Base-by-base conservation (phyloP, 176 grass and related monocot genomes). In the Aegilops sharonensis region DNA sequence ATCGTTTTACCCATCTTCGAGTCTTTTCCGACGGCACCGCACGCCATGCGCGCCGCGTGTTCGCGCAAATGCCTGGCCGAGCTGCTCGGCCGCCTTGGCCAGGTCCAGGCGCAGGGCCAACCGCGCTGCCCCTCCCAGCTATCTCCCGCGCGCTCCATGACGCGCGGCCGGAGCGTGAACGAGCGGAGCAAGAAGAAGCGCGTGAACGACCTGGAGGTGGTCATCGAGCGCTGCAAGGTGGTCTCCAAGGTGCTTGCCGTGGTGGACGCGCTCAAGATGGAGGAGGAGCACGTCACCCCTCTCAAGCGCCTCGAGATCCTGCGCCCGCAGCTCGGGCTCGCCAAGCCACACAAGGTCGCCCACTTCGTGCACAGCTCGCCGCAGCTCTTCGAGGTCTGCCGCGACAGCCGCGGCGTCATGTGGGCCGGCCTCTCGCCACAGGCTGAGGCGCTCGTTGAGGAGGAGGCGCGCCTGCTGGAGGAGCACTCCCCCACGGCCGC, bases 161-260 rank as follows among this genome's bases (percentile, higher is more conserved):
- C 93, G 4, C 94, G 87, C 3, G 87, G 89, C 71, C 81, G 89
- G 11, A 91, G 89, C 75, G 89, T 98, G 20, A 88, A 78, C 74
- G 89, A 95, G 3, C 81, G 91, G 77, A 93, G 90, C 86, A 94
- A 94, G 86, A 94, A 87, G 78, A 97, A 97, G 88, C 85, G 88
- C 25, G 88, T 92, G 57, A 90, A 97, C 82, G 85, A 83, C 69
- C 86, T 94, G 9, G 94, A 97, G 90, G 87, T 89, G 60, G 91
- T 84, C 78, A 94, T 68, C 8, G 90, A 97, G 88, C 84, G 88
- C 40, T 94, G 88, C 88, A 97, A 97, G 86, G 94, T 97, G 20
- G 52, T 77, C 14, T 90, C 90, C 54, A 97, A 97, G 81, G 90
- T 89, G 64, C 85, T 97, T 25, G 31, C 83, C 20, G 85, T 97